phyloP scores from a whole-genome alignment of 345 rosid genomes.

The Capsella bursapastoris region DNA sequence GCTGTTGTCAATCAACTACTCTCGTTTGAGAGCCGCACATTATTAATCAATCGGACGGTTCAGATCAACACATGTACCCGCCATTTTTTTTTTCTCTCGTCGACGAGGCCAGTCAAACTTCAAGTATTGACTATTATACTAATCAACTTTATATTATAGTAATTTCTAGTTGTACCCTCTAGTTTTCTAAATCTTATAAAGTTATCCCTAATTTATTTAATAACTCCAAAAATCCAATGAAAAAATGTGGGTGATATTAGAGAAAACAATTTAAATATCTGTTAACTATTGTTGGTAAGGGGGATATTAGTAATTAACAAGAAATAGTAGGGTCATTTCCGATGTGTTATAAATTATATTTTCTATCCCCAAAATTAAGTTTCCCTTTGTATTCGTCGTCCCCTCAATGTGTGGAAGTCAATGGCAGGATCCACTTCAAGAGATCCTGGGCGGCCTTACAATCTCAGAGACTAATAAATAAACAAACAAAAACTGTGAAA shows the following conservation, averaged over 20 bases:
- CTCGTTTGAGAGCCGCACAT: not conserved
- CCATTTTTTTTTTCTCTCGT: not conserved
- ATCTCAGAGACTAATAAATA: not conserved
- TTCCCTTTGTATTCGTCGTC: not conserved
- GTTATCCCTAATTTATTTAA: not conserved
- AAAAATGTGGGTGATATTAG: not conserved
- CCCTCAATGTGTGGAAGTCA: conserved; percentile 28
- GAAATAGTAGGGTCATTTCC: not conserved
- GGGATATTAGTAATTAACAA: not conserved
- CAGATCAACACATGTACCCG: conserved; percentile 8
- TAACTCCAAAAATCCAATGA: not conserved
- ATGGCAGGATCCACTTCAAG: conserved; percentile 5
- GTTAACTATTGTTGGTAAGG: not conserved
- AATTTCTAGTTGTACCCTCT: not conserved
- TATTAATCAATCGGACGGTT: conserved; percentile 24
- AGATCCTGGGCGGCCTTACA: conserved; percentile 14
- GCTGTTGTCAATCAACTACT: conserved; percentile 36
- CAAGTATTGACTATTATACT: conserved; percentile 24
- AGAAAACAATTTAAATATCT: not conserved
- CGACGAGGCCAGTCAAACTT: conserved; percentile 31
- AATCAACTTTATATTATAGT: not conserved
- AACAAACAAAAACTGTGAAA: not conserved
- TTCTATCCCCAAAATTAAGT: conserved; percentile 18
- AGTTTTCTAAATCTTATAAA: not conserved
- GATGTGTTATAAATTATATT: not conserved